Base-by-base conservation (phyloP, 2,329 filamentous ascomycete genomes). In the Amylocarpus encephaloides region DNA sequence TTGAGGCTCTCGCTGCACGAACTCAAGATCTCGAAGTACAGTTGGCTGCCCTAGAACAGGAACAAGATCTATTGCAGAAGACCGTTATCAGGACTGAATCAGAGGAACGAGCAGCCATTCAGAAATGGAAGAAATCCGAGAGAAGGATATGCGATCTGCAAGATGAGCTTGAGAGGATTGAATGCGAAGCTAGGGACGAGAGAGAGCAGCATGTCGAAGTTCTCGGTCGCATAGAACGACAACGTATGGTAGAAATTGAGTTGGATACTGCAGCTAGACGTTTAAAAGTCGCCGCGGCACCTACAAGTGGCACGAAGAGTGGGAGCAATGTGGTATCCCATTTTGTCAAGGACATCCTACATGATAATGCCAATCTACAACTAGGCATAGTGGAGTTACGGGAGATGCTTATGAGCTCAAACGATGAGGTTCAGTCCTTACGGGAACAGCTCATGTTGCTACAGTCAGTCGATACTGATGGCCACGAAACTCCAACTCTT, bases 331-430 rank as follows among this genome's bases (percentile, higher is more conserved):
- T 95, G 34, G 88, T 97, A n/a, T 91, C 88, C 16, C 88, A 94
- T 64, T 97, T 98, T 61, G 93, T 98, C 49, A 89, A 91, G 59
- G 93, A 97, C 66, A 87, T 98, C 49, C 74, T 98, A 15, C 85
- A 95, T 62, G 93, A 98, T 67, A 98, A 98, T 64, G 89, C 91
- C 9, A 95, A 89, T 60, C 73, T 98, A 40, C 93, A 98, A 67
- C 78, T 93, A 55, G 90, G 90, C 13, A 94, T 97, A 52, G 81
- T 91, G 46, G 93, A 98, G 70, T 72, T 98, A 43, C 79, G 91
- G 15, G 91, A 95, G 65, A 84, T 98, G 82, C 76, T 98, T 18
- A 79, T 89, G 62, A 90, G 81, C 65, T 95, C 92, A 2, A 95
- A 97, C 63, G 88, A 95, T 61, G 92, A 98, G 69, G 93, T 97